Evolutionary conservation across 1,284 basidiomycete genomes (phyloP).

Genomic region (Mycosarcoma maydis): DNA sequence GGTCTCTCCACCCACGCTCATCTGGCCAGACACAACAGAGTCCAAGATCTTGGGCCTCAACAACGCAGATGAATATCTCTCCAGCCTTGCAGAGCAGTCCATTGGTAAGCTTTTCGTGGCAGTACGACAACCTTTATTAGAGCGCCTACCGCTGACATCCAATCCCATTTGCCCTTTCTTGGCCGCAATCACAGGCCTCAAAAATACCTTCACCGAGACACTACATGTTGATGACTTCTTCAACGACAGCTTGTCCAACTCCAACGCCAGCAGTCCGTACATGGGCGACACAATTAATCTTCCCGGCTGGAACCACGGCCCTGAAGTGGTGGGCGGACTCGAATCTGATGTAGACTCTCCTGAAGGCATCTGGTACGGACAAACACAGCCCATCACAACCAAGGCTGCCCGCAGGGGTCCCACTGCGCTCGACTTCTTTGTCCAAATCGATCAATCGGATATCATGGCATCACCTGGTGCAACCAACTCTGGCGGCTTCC

Average conservation of each 20-base stretch:
- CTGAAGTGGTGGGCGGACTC: constrained; percentile 14
- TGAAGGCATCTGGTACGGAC: constrained; percentile 39
- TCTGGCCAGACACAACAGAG: constrained; percentile 24
- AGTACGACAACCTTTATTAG: neutral
- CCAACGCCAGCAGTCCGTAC: constrained; percentile 30
- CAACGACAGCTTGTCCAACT: constrained; percentile 25
- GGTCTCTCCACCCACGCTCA: constrained; percentile 24
- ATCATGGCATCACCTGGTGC: constrained; percentile 25
- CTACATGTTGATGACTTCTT: constrained; percentile 49
- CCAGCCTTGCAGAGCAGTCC: constrained; percentile 26
- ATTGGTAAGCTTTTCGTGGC: constrained; percentile 18
- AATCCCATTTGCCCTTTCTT: neutral
- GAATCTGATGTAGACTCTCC: constrained; percentile 43
- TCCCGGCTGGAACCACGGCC: constrained; percentile 47
- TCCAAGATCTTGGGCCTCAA: constrained; percentile 26
- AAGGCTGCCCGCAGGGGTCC: constrained; percentile 18
- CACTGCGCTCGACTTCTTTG: constrained; percentile 23
- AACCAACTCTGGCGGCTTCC: constrained; percentile 6
- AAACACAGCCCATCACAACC: constrained; percentile 17
- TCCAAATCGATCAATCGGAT: constrained; percentile 26
- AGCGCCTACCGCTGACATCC: neutral
- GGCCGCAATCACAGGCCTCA: constrained; percentile 21
- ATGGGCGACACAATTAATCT: constrained; percentile 37
- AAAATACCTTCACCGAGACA: constrained; percentile 31
- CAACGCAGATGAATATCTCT: constrained; percentile 36